Evolutionary conservation across 805 yeast species (phyloP), one percentile per base, ranked within the genome.

Genomic region (Tetrapisispora arboricola): DNA sequence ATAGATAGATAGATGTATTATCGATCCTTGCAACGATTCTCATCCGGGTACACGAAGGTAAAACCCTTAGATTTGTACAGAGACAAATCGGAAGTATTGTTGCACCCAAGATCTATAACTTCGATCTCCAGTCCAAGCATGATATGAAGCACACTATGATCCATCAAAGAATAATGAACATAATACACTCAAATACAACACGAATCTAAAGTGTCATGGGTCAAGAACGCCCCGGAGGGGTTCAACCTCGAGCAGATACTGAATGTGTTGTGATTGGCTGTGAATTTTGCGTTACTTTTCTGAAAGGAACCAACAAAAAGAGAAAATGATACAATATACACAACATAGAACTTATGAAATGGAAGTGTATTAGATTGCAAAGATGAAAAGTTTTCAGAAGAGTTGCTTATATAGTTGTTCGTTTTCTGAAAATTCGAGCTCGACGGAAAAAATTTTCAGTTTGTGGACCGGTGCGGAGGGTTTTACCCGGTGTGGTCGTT

Each of bases 31-130:
- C 70, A 69, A 71, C 78, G 61, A 56, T 62, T 71, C 80, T 72
- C 83, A 77, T 75, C 68, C 80, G 80, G 80, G 77, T 69, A 69
- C 82, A 75, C 82, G 80, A 77, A 77, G 82, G 82, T 67, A 70
- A n/a, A 65, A 58, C 76, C 80, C 78, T 76, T 74, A 73, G 77
- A 63, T 61, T 61, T 64, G 68, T 53, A 53, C 22, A 10, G 58
- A 57, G 62, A 60, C 63, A 61, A 5, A 75, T 22, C 66, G 49
- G 66, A 75, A 73, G 80, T 69, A 67, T 62, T 68, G 75, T 77
- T 73, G 83, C 83, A 77, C 84, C 84, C 84, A 71, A 77, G 84
- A 77, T 69, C 74, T 64, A 65, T 73, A 58, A 61, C 54, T 43
- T 67, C 71, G 45, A 50, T 77, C 81, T 77, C 76, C 82, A 75